These are phyloP conservation scores for Paraphoma sp. DNA, from an alignment of 2,329 filamentous ascomycete genomes.

Conservation along the genomic window DNA sequence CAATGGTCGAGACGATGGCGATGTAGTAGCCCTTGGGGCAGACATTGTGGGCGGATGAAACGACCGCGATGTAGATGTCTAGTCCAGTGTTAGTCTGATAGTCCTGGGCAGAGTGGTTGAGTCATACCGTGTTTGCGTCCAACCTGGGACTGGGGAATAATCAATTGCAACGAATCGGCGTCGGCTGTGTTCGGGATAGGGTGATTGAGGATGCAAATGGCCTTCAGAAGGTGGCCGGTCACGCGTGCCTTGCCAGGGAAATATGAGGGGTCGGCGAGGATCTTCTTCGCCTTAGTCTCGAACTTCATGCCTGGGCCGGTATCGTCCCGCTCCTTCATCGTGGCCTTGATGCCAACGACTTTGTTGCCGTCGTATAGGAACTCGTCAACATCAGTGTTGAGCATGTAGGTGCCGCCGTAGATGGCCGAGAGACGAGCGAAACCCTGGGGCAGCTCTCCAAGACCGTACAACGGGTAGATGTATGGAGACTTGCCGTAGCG, in stretches of 20 bases:
- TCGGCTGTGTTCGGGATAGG: conserved; percentile 89
- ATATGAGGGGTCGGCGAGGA: conserved; percentile 95
- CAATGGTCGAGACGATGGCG: conserved; percentile 96
- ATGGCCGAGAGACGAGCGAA: conserved; percentile 98
- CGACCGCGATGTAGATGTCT: conserved; percentile 97
- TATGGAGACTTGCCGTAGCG: conserved; percentile 98
- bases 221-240: conserved; percentile 88
- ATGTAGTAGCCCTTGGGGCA: conserved; percentile 99
- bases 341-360: conserved; percentile 95
- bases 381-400: conserved; percentile 94
- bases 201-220: conserved; percentile 97
- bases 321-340: conserved; percentile 88
- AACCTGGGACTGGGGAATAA: conserved; percentile 97
- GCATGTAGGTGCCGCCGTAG: conserved; percentile 99
- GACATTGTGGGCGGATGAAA: conserved; percentile 95
- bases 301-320: conserved; percentile 82
- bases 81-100: conserved; percentile 13
- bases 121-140: conserved; percentile 91
- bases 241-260: conserved; percentile 89
- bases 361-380: conserved; percentile 83
- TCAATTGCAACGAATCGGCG: conserved; percentile 88
- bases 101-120: background rate
- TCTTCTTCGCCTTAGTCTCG: conserved; percentile 93
- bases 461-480: conserved; percentile 98
- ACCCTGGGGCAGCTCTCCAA: conserved; percentile 95